A percentile compares a stretch with the other conserved stretches of the same genome.
Conservation (phyloP, 345 rosid genomes). For the Moricandia moricandioides region DNA sequence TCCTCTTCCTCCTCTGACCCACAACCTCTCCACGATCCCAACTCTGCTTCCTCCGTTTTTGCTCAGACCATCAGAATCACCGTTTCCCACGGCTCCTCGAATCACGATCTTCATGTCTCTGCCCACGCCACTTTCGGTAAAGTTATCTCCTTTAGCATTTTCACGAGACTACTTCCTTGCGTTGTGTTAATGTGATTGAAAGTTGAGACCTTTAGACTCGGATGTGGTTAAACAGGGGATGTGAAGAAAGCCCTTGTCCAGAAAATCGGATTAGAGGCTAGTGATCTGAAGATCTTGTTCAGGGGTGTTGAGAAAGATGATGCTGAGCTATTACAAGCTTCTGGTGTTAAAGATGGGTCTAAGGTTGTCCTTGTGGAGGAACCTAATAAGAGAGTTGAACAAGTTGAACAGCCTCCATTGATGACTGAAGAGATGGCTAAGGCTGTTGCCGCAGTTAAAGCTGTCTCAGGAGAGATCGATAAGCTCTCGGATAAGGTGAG, state of each 20-base stretch:
- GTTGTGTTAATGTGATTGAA: background rate
- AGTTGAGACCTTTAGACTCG: slow-evolving; percentile 1
- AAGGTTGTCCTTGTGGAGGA: slow-evolving; percentile 62
- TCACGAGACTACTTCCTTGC: too few species aligned
- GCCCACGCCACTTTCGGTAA: slow-evolving; percentile 61
- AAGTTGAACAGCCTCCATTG: slow-evolving; percentile 38
- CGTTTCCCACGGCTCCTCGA: slow-evolving; percentile 50
- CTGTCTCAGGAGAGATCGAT: slow-evolving; percentile 59
- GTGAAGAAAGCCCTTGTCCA: slow-evolving; percentile 55
- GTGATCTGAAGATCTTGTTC: slow-evolving; percentile 54
- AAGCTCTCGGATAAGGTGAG: slow-evolving; percentile 77
- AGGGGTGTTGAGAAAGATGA: slow-evolving; percentile 80
- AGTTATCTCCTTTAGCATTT: background rate
- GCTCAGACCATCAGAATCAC: slow-evolving; percentile 43
- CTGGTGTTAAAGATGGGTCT: slow-evolving; percentile 68
- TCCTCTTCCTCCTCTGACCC: slow-evolving; percentile 24
- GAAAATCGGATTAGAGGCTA: slow-evolving; percentile 50
- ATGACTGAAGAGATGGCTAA: slow-evolving; percentile 42
- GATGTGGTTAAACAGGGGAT: slow-evolving; percentile 47
- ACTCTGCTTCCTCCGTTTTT: slow-evolving; percentile 23
- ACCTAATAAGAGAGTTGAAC: slow-evolving; percentile 37
- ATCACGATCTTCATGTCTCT: slow-evolving; percentile 49
- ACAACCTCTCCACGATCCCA: slow-evolving; percentile 22
- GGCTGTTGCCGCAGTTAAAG: slow-evolving; percentile 54
- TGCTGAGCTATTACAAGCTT: slow-evolving; percentile 47